Evolutionary conservation across 2,329 filamentous ascomycete genomes (phyloP), one percentile per base, ranked within the genome.

Genomic region (Erysiphe neolycopersici): DNA sequence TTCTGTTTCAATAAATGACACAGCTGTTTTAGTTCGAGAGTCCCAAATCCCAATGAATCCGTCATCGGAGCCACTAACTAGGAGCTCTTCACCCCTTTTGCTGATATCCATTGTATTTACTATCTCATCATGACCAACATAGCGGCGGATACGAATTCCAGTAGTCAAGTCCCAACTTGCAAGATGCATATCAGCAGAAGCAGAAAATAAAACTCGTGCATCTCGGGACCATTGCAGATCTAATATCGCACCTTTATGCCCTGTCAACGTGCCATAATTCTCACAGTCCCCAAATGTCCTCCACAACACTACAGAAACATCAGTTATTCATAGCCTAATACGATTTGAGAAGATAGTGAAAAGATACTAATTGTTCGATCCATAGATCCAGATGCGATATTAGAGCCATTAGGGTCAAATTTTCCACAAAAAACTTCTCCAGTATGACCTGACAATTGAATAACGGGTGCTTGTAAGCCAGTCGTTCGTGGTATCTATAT

Each of bases 141-240:
- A 91, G 55, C 82, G 73, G 49, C 89, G 78, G 68, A 95, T 92
- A 55, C 89, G 73, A 50, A 78, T 71, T n/a, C 87, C 87, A 0
- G 82, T 85, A 51, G 89, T 87, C 37, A 92, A 63, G 56, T 98
- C 87, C 87, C 87, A 98, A 58, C 82, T 92, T 35, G 85, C 85
- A 29, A 95, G 67, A 51, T 85, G 82, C 71, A 76, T 85, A 58
- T 98, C 89, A 51, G 89, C 85, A 31, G 85, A 93, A 38, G 85
- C 85, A 8, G 87, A 89, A 56, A 87, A 95, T 43, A 98, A 61
- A 37, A 87, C 78, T 54, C 79, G 75, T 17, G 84, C 91, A 62
- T 98, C 89, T 57, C 89, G 78, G 26, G 89, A 93, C 89, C 89
- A 98, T 57, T 93, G 84, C 39, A 98, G 64, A 60, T 95, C 89